These are phyloP conservation scores for Metrosideros polymorpha DNA, from an alignment of 441 rosid genomes.

Conservation along the genomic window DNA sequence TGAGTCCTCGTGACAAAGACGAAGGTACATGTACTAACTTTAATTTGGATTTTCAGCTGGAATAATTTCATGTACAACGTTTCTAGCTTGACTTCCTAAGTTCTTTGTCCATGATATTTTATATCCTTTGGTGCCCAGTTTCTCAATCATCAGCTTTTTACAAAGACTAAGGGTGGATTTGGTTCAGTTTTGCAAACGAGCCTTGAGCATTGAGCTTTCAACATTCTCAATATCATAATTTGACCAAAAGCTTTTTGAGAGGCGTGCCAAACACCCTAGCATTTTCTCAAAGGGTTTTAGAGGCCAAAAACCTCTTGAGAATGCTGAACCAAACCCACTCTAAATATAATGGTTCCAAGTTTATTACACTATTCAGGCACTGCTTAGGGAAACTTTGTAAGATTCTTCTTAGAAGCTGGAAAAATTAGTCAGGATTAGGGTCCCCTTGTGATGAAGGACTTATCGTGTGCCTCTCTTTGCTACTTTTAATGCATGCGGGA, in stretches of 20 bases:
- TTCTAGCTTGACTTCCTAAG: not conserved
- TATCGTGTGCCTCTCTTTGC: not conserved
- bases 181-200: too few species aligned
- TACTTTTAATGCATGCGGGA: not conserved
- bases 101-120: not conserved
- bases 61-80: not conserved
- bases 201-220: too few species aligned
- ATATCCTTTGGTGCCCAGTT: not conserved
- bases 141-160: not conserved
- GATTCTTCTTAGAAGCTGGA: not conserved
- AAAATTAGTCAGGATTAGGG: not conserved
- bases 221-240: too few species aligned
- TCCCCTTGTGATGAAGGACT: not conserved
- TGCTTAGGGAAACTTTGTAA: not conserved
- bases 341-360: too few species aligned
- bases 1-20: not conserved
- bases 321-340: too few species aligned
- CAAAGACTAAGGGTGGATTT: too few species aligned
- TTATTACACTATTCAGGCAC: not conserved
- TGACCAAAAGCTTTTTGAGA: too few species aligned
- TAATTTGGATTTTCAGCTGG: not conserved
- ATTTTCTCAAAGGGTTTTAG: too few species aligned
- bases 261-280: too few species aligned
- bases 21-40: not conserved
- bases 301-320: too few species aligned